Percentiles rank a stretch among this genome's conserved stretches.
These are phyloP conservation scores for Citrus cavaleriei DNA, from an alignment of 345 rosid species.

Conservation along the genomic window DNA sequence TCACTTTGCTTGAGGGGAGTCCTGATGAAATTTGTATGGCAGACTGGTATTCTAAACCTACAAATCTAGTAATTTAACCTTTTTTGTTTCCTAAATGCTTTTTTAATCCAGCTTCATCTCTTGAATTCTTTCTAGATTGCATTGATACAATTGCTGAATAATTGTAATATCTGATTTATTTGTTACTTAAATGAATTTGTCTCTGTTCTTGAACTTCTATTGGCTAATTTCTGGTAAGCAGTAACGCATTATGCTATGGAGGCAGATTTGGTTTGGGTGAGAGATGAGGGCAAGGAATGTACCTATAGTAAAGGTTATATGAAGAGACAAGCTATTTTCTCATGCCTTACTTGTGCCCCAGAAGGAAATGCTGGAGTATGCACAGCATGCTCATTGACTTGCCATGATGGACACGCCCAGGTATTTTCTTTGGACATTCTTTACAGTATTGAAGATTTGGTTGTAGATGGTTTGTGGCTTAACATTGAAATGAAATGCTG, in stretches of 20 bases:
- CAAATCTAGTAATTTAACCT: not conserved
- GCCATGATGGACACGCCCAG: slow-evolving; percentile 99
- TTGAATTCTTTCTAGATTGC: not conserved
- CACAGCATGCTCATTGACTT: slow-evolving; percentile 91
- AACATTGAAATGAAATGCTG: not conserved
- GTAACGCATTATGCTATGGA: no score
- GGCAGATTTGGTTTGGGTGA: slow-evolving; percentile 97
- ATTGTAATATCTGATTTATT: not conserved
- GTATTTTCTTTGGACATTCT: slow-evolving; percentile 28
- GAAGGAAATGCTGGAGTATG: slow-evolving; percentile 92
- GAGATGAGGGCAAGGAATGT: slow-evolving; percentile 94
- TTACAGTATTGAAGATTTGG: not conserved
- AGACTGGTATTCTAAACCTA: not conserved
- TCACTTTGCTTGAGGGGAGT: not conserved
- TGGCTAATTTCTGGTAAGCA: not conserved
- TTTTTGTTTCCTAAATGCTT: not conserved
- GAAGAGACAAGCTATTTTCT: slow-evolving; percentile 95
- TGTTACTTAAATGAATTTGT: not conserved
- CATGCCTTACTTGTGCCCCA: slow-evolving; percentile 88
- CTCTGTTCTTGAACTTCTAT: not conserved
- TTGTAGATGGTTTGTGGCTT: not conserved
- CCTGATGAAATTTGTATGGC: not conserved
- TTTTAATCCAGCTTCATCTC: not conserved
- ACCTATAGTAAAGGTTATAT: slow-evolving; percentile 78
- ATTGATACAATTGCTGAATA: not conserved